Evolutionary conservation across 176 grass and related monocot genomes (phyloP).

Genomic region (Hordeum vulgare): MorexV3_pseudomolecules_assembly NC_058522.1:475253085-475253584

Average conservation of each 20-base stretch:
- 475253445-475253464: background rate
- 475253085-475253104: background rate
- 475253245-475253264: no score
- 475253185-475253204: background rate
- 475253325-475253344: background rate
- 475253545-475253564: background rate
- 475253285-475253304: no score
- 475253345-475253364: background rate
- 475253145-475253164: background rate
- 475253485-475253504: no score
- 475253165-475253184: background rate
- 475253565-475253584: background rate
- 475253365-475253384: background rate
- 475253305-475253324: background rate
- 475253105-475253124: background rate
- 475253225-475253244: no score
- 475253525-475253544: background rate
- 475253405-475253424: conserved; percentile 2
- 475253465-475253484: background rate
- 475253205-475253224: no score
- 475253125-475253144: background rate
- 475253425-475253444: background rate
- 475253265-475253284: no score
- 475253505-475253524: background rate
- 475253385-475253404: background rate